These are phyloP conservation scores for Hygrophila difformis DNA, from an alignment of 257 asterid genomes.

Conservation along the genomic window DNA sequence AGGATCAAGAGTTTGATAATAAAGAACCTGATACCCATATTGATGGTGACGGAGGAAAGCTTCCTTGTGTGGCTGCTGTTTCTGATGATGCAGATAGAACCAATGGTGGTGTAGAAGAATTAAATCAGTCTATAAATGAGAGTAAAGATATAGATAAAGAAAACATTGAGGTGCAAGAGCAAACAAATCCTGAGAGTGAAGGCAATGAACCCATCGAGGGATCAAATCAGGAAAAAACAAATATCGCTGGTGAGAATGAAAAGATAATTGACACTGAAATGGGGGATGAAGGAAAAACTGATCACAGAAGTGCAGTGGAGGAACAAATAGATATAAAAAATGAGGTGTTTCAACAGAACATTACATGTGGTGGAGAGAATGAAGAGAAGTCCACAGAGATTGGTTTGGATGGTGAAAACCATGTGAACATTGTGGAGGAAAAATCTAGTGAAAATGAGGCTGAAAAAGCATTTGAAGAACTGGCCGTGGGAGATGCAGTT, in stretches of 20 bases:
- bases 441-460: conserved; percentile 13
- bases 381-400: conserved; percentile 16
- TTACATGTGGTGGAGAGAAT: conserved; percentile 4
- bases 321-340: conserved; percentile 10
- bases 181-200: conserved; percentile 8
- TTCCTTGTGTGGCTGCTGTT: conserved; percentile 7
- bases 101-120: not conserved
- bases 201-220: conserved; percentile 2
- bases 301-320: conserved; percentile 12
- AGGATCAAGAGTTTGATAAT: conserved; percentile 4
- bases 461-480: conserved; percentile 10
- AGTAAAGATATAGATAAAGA: conserved; percentile 8
- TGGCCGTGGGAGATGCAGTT: conserved; percentile 2
- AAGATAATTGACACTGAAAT: conserved; percentile 1
- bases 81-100: not conserved
- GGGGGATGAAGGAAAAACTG: conserved; percentile 7
- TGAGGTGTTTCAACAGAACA: conserved; percentile 12
- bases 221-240: not conserved
- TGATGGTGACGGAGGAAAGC: conserved; percentile 10
- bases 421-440: conserved; percentile 15
- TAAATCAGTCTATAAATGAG: conserved; percentile 1
- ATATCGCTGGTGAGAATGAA: conserved; percentile 8
- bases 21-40: conserved; percentile 11
- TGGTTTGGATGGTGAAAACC: conserved; percentile 3
- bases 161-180: conserved; percentile 7